Base-by-base conservation (phyloP, 2,329 filamentous ascomycete species). In the Alternaria rosae region DNA sequence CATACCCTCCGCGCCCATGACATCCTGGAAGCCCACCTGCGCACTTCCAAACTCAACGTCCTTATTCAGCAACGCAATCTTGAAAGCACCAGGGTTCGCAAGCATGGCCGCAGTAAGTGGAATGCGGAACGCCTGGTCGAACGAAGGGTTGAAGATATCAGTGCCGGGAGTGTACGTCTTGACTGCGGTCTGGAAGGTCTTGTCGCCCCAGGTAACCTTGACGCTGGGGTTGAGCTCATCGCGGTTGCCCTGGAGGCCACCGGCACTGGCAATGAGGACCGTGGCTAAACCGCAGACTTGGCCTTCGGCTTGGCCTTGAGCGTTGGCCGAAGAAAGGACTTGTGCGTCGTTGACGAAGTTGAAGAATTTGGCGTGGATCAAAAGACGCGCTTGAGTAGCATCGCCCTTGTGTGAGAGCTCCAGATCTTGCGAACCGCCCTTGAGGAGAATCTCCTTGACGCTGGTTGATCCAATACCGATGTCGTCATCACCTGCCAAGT, bases 101-200 rank as follows among this genome's bases (percentile, higher is more conserved):
- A 76, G 6, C 66, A 76, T 63, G 13, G 72, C 75, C 15, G 72
- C 71, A 5, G 77, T 81, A 7, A 85, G 57, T 0, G 82, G 81
- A 45, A 85, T 77, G 8, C 72, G 73, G 72, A 84, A 85, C 0
- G 79, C 78, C 66, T 81, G 78, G 59, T 84, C 82, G 55, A 84
- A 85, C 3, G 78, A 73, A 3, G 83, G 83, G 67, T 84, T 85
- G 74, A 81, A 82, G 63, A 85, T 83, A 52, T 85, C 83, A 3
- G 71, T 78, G 2, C 83, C 83, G 0, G 82, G 82, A 2, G 73
- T 76, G 68, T 85, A 83, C 0, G 76, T 70, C 73, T 82, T 81
- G 57, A 77, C 72, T 1, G 76, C 79, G 0, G 83, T 85, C 53
- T 70, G 72, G 76, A 82, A 84, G 21, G 76, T 74, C 63, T 79